These are phyloP conservation scores for Eucalyptus erythrocorys DNA, from an alignment of 345 rosid genomes.

Conservation along the genomic window DNA sequence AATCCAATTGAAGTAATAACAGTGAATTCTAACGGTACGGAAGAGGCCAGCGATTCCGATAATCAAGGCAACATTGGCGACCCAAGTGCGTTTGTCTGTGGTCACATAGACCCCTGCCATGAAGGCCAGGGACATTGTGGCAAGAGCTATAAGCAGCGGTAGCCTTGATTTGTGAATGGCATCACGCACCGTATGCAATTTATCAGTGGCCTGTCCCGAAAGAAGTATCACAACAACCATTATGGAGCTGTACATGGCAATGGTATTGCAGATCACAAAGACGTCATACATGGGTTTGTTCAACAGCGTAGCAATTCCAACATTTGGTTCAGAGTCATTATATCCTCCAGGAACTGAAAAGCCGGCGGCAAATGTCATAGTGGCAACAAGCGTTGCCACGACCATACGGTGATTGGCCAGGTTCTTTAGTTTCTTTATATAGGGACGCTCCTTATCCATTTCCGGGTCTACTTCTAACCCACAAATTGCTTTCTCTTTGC, in stretches of 20 bases:
- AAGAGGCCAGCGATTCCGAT: background rate
- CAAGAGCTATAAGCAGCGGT: background rate
- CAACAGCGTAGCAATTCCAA: background rate
- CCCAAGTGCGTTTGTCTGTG: background rate
- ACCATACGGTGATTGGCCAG: background rate
- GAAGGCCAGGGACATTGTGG: background rate
- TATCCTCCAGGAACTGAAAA: background rate
- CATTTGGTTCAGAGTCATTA: background rate
- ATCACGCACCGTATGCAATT: background rate
- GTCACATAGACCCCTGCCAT: background rate
- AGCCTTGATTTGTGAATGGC: background rate
- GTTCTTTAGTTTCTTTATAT: background rate
- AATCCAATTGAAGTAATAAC: background rate
- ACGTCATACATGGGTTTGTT: background rate
- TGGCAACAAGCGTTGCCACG: background rate
- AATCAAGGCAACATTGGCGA: background rate
- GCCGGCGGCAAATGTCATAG: background rate
- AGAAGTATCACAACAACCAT: background rate
- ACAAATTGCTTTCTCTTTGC: background rate
- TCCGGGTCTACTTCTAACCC: background rate
- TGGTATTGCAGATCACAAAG: background rate
- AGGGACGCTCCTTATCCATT: background rate
- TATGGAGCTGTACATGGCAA: background rate
- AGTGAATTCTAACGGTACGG: background rate
- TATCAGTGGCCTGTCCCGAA: background rate